Evolutionary conservation across 352 stramenopile genomes (phyloP).

Genomic region (Globisporangium uncinulatum): DNA sequence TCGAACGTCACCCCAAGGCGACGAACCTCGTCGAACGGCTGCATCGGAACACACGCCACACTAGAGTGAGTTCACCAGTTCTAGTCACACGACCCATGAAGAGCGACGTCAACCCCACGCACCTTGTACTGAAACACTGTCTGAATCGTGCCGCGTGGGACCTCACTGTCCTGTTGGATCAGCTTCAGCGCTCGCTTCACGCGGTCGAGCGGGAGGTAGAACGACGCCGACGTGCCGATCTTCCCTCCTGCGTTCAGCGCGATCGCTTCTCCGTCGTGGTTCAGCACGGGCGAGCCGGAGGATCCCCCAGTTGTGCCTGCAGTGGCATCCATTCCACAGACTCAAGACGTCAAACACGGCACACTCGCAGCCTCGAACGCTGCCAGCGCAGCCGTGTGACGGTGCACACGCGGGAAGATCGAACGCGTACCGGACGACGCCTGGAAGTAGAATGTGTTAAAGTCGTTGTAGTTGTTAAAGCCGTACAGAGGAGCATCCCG

Average conservation of each 20-base stretch:
- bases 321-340: conserved; percentile 7
- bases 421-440: conserved; percentile 57
- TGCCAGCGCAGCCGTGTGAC: not conserved
- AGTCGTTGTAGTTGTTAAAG: conserved; percentile 91
- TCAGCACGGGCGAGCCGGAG: conserved; percentile 86
- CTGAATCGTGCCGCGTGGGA: conserved; percentile 86
- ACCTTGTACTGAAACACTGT: conserved; percentile 87
- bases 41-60: not conserved
- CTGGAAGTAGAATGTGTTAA: conserved; percentile 93
- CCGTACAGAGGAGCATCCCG: conserved; percentile 87
- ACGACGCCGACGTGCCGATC: conserved; percentile 81
- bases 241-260: conserved; percentile 90
- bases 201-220: conserved; percentile 88
- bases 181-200: conserved; percentile 85
- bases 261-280: conserved; percentile 83
- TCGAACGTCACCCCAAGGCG: conserved; percentile 72
- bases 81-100: too few species aligned
- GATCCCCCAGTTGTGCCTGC: conserved; percentile 75
- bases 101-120: not conserved
- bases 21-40: conserved; percentile 88
- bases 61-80: not conserved
- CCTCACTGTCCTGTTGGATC: conserved; percentile 57
- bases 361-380: too few species aligned
- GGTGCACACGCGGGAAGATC: not conserved
- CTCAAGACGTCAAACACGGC: too few species aligned